Evolutionary conservation across 495 filamentous ascomycete species (phyloP).

Genomic region (Hyaloscypha hepaticicola): DNA sequence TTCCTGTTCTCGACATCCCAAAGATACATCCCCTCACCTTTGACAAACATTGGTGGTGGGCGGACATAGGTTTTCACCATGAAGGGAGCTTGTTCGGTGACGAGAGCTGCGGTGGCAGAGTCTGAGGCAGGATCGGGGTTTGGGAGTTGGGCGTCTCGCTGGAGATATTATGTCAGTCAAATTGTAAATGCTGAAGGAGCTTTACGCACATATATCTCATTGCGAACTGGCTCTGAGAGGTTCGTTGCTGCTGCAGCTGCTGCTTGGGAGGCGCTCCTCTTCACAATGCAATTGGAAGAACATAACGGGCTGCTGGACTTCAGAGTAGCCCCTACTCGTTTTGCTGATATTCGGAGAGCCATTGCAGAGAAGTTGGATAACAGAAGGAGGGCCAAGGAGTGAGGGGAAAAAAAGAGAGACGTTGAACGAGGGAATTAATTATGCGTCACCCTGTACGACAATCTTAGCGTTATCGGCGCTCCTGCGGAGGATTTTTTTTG

Average conservation of each 20-base stretch:
- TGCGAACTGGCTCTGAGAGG: constrained; percentile 28
- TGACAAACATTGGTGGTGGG: constrained; percentile 85
- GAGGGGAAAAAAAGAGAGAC: not conserved
- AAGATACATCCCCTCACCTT: constrained; percentile 79
- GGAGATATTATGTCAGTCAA: constrained; percentile 8
- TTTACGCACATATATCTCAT: constrained; percentile 30
- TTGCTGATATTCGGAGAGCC: constrained; percentile 32
- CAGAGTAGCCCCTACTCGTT: constrained; percentile 25
- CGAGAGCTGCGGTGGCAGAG: constrained; percentile 71
- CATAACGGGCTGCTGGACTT: constrained; percentile 21
- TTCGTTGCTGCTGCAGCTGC: constrained; percentile 34
- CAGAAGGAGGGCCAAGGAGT: not conserved
- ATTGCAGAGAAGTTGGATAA: constrained; percentile 19
- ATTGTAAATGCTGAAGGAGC: not conserved
- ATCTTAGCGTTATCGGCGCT: constrained; percentile 33
- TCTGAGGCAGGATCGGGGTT: constrained; percentile 77
- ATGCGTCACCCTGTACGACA: constrained; percentile 4
- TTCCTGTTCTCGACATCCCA: constrained; percentile 86
- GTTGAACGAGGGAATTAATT: not conserved
- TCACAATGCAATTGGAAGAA: constrained; percentile 19
- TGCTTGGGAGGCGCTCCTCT: constrained; percentile 34
- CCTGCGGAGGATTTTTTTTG: constrained; percentile 25
- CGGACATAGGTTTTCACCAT: constrained; percentile 96
- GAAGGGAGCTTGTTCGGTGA: constrained; percentile 70
- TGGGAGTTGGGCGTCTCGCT: constrained; percentile 65